phyloP scores from a whole-genome alignment of 257 asterid species.

The Nicotiana tabacum region DNA sequence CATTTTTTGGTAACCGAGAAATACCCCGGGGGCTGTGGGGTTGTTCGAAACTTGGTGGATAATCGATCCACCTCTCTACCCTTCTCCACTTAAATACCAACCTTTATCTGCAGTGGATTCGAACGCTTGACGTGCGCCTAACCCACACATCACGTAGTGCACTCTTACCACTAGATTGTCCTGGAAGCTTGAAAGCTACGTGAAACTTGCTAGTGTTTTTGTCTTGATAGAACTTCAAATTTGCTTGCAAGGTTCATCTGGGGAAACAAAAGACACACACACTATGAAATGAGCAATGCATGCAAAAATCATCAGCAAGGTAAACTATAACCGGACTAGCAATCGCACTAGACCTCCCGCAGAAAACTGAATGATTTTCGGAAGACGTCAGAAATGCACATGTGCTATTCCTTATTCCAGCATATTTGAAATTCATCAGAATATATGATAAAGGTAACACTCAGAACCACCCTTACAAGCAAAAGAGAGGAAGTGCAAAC shows the following conservation, averaged over 20 bases:
- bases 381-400: background rate
- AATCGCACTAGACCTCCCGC: background rate
- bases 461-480: no score
- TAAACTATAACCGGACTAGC: background rate
- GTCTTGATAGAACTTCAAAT: conserved; percentile 77
- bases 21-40: background rate
- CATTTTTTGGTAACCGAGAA: background rate
- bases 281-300: background rate
- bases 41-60: background rate
- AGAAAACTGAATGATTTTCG: background rate
- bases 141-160: background rate
- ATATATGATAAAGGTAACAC: no score
- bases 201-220: conserved; percentile 83
- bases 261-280: background rate
- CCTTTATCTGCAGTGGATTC: background rate
- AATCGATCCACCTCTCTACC: background rate
- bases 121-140: background rate
- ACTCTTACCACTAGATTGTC: background rate
- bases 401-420: background rate
- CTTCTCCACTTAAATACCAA: background rate
- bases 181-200: conserved; percentile 31
- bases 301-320: background rate
- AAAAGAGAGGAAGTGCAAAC: background rate
- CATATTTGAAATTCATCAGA: background rate
- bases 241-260: conserved; percentile 87